Base-by-base conservation (phyloP, 1,284 basidiomycete species). In the Earliella scabrosa region DNA sequence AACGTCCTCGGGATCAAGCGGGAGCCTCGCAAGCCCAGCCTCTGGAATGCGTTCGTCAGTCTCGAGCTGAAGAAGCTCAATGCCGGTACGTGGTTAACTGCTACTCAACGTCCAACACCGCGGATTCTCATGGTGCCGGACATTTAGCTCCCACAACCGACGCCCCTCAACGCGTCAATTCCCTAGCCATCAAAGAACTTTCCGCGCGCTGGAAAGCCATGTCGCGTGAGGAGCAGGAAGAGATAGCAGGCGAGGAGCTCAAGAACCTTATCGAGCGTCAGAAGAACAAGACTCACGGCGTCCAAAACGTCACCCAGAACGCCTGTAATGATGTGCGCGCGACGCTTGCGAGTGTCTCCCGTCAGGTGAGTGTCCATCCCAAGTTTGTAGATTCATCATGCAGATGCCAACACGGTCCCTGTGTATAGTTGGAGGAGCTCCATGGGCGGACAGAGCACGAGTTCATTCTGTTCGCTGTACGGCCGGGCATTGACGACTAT, bases 361-460 rank as follows among this genome's bases (percentile, higher is more conserved):
- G 18, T 2, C 18, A 54, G 47, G 56, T 58, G 35, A n/a, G n/a
- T n/a, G n/a, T n/a, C n/a, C n/a, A n/a, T n/a, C n/a, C n/a, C n/a
- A n/a, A n/a, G n/a, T n/a, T n/a, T n/a, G n/a, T n/a, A n/a, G n/a
- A n/a, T n/a, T n/a, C n/a, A n/a, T n/a, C n/a, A n/a, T n/a, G n/a
- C n/a, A n/a, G n/a, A n/a, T n/a, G n/a, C n/a, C n/a, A n/a, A n/a
- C n/a, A n/a, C n/a, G n/a, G 52, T 45, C 8, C 11, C n/a, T 45
- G 16, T 13, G 5, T 21, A 18, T 20, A 66, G 63, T 46, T 66
- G 2, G 44, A 56, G 13, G n/a, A 39, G 2, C 52, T 66, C 18
- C 35, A 55, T 27, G 46, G 36, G 4, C 56, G 62, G 18, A 65
- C 65, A 13, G 50, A 58, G 4, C 34, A 44, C 21, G 62, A 65